Base-by-base conservation (phyloP, 371 early-diverging fungal genomes). In the Funneliformis caledonium region DNA sequence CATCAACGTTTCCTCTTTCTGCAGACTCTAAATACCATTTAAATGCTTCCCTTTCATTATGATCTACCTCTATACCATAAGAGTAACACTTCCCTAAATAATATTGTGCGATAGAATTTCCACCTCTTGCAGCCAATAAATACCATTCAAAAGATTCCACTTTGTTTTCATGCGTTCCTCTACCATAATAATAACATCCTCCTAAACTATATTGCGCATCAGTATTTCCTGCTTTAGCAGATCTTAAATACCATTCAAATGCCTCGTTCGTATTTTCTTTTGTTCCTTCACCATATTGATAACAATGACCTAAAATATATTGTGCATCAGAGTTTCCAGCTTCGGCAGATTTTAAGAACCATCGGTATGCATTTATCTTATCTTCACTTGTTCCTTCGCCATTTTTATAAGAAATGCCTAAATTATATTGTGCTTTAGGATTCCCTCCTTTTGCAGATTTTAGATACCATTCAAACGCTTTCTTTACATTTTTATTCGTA, bases 191-290 rank as follows among this genome's bases (percentile, higher is more conserved):
- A 19, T 67, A 12, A 31, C 14, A 14, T n/a, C 67, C 67, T 1
- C 14, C 95, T 59, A 94, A 84, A 85, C 94, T 94, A 85, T 93
- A 93, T 82, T 93, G 91, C n/a, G 93, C 91, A 8, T 93, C 93
- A 0, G 89, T 84, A 70, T 88, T 87, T 43, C 88, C 88, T 47
- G 87, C 85, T 47, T 87, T 86, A 1, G 93, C 91, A 11, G 91
- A 88, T 6, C 84, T 84, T 67, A 83, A 77, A 81, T 92, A 94
- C 91, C 91, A 93, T 67, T 88, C 85, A 73, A 93, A 85, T 22
- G 92, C 92, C 82, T 87, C 81, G 43, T 82, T 83, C 45, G 89
- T 87, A 81, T 93, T 88, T 80, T 89, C 87, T n/a, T 87, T 85
- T 2, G 93, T 89, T 8, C 93, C 93, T 73, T 91, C 87, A n/a